Evolutionary conservation across 306 rosid genomes (phyloP).

Genomic region (Fagus crenata): DNA sequence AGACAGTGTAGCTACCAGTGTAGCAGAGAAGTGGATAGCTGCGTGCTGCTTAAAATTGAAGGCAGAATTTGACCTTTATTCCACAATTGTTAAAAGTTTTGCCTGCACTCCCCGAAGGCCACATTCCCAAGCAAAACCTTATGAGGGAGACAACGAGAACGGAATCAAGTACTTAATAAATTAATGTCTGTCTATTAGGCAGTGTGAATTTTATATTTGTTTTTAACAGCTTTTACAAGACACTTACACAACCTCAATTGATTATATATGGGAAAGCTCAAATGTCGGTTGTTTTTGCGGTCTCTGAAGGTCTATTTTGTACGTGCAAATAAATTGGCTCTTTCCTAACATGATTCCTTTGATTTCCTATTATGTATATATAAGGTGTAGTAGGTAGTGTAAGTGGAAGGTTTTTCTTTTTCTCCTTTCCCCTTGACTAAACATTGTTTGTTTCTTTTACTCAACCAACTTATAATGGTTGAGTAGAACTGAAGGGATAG

Average conservation of each 20-base stretch:
- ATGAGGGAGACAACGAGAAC: slow-evolving; percentile 40
- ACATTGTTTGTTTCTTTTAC: no score
- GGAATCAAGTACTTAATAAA: slow-evolving; percentile 51
- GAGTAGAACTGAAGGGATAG: no score
- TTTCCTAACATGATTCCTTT: neutral
- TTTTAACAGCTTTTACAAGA: neutral
- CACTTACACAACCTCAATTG: neutral
- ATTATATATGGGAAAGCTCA: neutral
- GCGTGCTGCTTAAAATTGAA: slow-evolving; percentile 79
- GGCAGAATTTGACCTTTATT: slow-evolving; percentile 82
- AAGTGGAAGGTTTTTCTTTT: no score
- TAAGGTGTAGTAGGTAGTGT: no score
- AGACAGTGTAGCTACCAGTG: slow-evolving; percentile 83
- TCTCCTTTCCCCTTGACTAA: no score
- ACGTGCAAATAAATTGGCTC: neutral
- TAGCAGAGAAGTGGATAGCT: slow-evolving; percentile 95
- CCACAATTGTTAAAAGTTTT: slow-evolving; percentile 58
- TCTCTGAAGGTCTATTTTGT: neutral
- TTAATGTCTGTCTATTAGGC: slow-evolving; percentile 31
- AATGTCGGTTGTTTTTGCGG: neutral
- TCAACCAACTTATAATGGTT: no score
- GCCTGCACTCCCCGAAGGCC: slow-evolving; percentile 48
- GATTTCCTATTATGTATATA: no score
- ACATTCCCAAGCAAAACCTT: slow-evolving; percentile 39
- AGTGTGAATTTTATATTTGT: neutral